Conservation (phyloP, 345 rosid genomes). For the Leavenworthia alabamica region DNA sequence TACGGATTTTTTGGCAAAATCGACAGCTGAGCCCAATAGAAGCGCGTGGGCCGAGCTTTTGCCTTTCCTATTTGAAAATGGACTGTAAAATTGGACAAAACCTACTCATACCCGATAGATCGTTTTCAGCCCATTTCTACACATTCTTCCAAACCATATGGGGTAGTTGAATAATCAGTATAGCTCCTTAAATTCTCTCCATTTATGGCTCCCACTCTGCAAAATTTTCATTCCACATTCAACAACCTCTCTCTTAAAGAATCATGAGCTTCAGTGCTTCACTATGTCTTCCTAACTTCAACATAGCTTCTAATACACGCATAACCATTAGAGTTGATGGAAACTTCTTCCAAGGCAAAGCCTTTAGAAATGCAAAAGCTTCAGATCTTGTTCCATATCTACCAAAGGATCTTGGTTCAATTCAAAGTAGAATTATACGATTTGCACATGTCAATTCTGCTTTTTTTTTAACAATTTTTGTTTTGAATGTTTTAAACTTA, state of each 20-base stretch:
- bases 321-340: slow-evolving; percentile 65
- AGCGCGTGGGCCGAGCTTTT: too few relatives aligned
- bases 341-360: slow-evolving; percentile 58
- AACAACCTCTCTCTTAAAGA: slow-evolving; percentile 22
- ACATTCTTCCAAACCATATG: too few relatives aligned
- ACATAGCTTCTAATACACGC: slow-evolving; percentile 55
- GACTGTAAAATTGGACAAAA: too few relatives aligned
- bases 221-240: slow-evolving; percentile 29
- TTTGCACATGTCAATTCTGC: background rate
- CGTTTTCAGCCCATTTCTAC: too few relatives aligned
- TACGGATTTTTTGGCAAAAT: too few relatives aligned
- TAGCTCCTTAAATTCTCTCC: slow-evolving; percentile 33
- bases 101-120: too few relatives aligned
- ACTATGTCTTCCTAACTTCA: slow-evolving; percentile 51
- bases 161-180: slow-evolving; percentile 23
- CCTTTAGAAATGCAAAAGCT: slow-evolving; percentile 54
- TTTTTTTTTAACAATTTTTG: too few relatives aligned
- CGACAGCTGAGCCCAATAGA: too few relatives aligned
- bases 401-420: background rate
- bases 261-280: too few relatives aligned
- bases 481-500: too few relatives aligned
- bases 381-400: slow-evolving; percentile 62
- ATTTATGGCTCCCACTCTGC: slow-evolving; percentile 30
- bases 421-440: background rate
- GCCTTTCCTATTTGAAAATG: too few relatives aligned